Conservation (phyloP, 768 basidiomycete species). For the Boletellus sp. region DNA sequence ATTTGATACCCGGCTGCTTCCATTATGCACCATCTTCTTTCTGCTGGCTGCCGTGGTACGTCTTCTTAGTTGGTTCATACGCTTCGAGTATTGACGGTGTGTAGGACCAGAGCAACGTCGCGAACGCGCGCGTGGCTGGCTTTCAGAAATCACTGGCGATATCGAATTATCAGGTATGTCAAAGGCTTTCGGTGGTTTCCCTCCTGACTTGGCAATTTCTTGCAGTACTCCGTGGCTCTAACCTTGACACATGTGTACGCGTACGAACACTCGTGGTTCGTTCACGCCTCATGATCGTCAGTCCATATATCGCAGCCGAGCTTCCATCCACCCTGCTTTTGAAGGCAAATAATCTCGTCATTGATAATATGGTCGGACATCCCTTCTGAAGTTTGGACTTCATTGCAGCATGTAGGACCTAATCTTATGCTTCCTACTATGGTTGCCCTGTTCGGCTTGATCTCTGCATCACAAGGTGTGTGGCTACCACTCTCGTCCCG, state of each 20-base stretch:
- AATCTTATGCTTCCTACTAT: conserved; percentile 58
- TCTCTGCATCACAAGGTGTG: conserved; percentile 56
- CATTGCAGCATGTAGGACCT: conserved; percentile 40
- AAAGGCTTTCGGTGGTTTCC: neutral
- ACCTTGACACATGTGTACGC: conserved; percentile 28
- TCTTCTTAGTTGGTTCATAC: neutral
- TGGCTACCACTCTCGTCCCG: neutral
- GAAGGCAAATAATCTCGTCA: conserved; percentile 31
- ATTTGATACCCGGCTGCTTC: conserved; percentile 45
- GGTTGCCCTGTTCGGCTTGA: conserved; percentile 57
- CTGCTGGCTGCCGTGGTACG: conserved; percentile 49
- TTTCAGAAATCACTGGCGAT: conserved; percentile 49
- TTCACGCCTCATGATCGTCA: neutral
- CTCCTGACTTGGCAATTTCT: neutral
- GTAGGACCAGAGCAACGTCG: conserved; percentile 45
- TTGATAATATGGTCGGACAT: neutral
- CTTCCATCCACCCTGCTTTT: conserved; percentile 58
- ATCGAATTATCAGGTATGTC: conserved; percentile 26
- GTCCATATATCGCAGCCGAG: conserved; percentile 51
- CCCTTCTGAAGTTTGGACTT: neutral
- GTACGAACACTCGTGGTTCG: neutral
- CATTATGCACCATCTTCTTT: conserved; percentile 48
- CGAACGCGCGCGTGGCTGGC: conserved; percentile 59
- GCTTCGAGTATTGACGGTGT: neutral
- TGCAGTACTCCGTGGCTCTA: conserved; percentile 32